A percentile compares a stretch with the other conserved stretches of the same genome.
These are phyloP conservation scores for Grigorovia jiainica DNA, from an alignment of 805 yeast genomes.

Conservation along the genomic window DNA sequence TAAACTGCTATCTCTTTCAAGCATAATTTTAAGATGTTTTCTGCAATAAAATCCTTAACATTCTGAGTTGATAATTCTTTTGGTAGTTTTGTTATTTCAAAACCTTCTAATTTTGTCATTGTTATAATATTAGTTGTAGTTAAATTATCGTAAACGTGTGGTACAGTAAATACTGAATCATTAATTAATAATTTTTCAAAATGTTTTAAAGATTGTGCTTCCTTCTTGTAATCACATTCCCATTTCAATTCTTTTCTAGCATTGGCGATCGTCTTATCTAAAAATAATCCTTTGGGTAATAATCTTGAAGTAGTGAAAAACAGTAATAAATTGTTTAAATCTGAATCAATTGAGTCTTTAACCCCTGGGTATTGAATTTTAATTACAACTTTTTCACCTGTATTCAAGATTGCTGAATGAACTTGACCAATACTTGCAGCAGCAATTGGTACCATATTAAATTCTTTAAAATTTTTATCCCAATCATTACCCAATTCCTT, in stretches of 20 bases:
- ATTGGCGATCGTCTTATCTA: conserved; percentile 86
- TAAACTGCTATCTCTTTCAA: conserved; percentile 75
- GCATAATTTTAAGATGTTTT: conserved; percentile 79
- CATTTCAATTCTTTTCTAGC: conserved; percentile 90
- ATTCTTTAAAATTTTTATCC: conserved; percentile 61
- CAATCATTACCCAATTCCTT: conserved; percentile 69
- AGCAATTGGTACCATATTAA: conserved; percentile 86
- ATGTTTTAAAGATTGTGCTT: conserved; percentile 64
- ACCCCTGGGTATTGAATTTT: conserved; percentile 98
- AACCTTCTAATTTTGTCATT: conserved; percentile 81
- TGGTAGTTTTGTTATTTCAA: conserved; percentile 67
- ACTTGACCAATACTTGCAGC: conserved; percentile 98
- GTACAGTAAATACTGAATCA: conserved; percentile 63
- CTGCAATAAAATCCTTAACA: conserved; percentile 71
- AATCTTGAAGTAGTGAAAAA: conserved; percentile 77
- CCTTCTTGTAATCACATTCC: conserved; percentile 95
- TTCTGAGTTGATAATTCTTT: conserved; percentile 48
- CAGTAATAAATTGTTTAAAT: conserved; percentile 74
- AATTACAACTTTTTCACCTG: conserved; percentile 72
- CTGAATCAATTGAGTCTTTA: conserved; percentile 86
- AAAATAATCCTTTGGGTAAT: conserved; percentile 82
- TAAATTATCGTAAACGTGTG: conserved; percentile 64
- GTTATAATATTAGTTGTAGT: conserved; percentile 80
- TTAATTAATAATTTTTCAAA: conserved; percentile 54
- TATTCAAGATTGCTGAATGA: conserved; percentile 66